Conservation (phyloP, 805 yeast species). For the Teunomyces aglyptinius region DNA sequence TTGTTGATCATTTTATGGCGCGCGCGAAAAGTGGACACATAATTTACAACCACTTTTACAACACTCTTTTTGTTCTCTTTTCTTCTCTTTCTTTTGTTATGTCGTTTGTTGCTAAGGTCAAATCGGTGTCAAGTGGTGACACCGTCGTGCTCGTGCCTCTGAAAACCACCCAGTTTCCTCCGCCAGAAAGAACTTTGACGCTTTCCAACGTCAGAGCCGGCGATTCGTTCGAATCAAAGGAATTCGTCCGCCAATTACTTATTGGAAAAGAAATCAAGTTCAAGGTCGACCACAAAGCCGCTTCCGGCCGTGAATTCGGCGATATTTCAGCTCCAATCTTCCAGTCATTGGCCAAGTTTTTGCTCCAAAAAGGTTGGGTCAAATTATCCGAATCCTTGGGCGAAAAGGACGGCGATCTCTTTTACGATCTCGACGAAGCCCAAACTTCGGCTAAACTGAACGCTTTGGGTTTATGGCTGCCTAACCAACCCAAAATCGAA, state of each 20-base stretch:
- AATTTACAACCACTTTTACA: not conserved
- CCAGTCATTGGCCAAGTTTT: slow-evolving; percentile 54
- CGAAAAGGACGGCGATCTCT: slow-evolving; percentile 41
- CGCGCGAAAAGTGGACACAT: not conserved
- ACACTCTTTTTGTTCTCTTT: not conserved
- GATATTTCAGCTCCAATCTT: slow-evolving; percentile 66
- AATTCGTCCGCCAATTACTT: slow-evolving; percentile 56
- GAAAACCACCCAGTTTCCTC: slow-evolving; percentile 37
- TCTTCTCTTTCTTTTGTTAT: not conserved
- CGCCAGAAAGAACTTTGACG: slow-evolving; percentile 59
- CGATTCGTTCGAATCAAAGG: slow-evolving; percentile 62
- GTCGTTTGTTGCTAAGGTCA: slow-evolving; percentile 55
- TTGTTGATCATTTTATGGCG: not conserved
- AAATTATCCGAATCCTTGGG: slow-evolving; percentile 55
- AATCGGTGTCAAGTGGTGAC: slow-evolving; percentile 69
- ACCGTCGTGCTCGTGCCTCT: slow-evolving; percentile 60
- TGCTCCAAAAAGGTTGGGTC: slow-evolving; percentile 58
- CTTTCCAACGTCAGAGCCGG: slow-evolving; percentile 62
- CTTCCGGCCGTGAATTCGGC: slow-evolving; percentile 64
- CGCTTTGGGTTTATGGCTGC: slow-evolving; percentile 58
- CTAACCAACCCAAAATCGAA: slow-evolving; percentile 13
- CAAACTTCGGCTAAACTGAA: slow-evolving; percentile 52
- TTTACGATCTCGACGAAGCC: slow-evolving; percentile 35
- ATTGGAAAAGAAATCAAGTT: slow-evolving; percentile 66
- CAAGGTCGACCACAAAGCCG: slow-evolving; percentile 51